Evolutionary conservation across 306 rosid species (phyloP).

Genomic region (Aeschynomene evenia): DNA sequence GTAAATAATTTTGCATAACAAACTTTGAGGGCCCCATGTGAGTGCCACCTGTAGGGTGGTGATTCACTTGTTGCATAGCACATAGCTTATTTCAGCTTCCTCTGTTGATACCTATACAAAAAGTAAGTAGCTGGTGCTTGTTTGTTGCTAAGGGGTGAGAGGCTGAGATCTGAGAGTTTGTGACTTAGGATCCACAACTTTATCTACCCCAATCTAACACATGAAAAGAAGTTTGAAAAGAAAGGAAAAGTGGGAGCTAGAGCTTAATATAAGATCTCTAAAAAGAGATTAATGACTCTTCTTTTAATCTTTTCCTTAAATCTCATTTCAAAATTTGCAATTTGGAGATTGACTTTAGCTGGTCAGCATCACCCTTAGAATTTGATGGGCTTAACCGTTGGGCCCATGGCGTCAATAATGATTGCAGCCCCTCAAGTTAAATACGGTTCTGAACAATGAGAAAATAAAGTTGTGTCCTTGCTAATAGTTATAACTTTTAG

Average conservation of each 20-base stretch:
- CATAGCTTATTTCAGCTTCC: slow-evolving; percentile 4
- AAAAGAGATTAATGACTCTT: not conserved
- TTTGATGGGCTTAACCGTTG: too few relatives aligned
- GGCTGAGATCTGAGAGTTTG: not conserved
- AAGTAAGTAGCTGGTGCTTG: slow-evolving; percentile 3
- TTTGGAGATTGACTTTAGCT: too few relatives aligned
- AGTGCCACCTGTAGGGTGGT: slow-evolving; percentile 2
- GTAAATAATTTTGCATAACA: not conserved
- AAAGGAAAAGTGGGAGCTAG: not conserved
- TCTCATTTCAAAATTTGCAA: not conserved
- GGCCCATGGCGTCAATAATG: too few relatives aligned
- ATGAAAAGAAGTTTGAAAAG: not conserved
- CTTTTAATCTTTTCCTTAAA: not conserved
- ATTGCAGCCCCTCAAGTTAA: too few relatives aligned
- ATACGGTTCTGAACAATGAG: too few relatives aligned
- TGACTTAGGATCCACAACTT: slow-evolving; percentile 11
- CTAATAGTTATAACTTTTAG: too few relatives aligned
- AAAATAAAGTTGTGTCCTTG: too few relatives aligned
- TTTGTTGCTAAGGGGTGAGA: slow-evolving; percentile 2
- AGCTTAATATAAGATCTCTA: too few relatives aligned
- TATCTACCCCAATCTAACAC: not conserved
- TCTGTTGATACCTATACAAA: not conserved
- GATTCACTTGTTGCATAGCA: not conserved
- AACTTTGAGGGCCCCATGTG: slow-evolving; percentile 2
- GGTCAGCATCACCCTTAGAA: too few relatives aligned